phyloP scores from a whole-genome alignment of 1,139 yeast genomes.

The Meyerozyma guilliermondii region DNA sequence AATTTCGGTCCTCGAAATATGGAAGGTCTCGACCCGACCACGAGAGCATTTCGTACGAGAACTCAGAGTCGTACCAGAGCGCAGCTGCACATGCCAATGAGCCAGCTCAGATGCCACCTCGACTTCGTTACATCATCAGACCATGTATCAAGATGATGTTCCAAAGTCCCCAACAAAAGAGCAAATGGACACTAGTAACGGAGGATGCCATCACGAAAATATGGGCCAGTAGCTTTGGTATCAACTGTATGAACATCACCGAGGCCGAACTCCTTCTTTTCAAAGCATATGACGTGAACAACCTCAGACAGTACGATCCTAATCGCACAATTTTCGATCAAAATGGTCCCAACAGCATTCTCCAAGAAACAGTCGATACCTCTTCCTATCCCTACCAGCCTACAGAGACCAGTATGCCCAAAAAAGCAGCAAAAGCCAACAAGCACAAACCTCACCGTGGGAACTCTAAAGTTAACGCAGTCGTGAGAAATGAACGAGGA shows the following conservation, averaged over 20 bases:
- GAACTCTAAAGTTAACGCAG: constrained; percentile 11
- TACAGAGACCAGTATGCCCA: not conserved
- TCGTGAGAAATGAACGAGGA: constrained; percentile 18
- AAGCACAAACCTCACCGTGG: constrained; percentile 13
- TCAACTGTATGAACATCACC: constrained; percentile 46
- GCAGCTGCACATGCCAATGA: constrained; percentile 25
- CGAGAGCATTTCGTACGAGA: constrained; percentile 32
- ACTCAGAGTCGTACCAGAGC: constrained; percentile 22
- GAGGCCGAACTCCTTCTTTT: constrained; percentile 47
- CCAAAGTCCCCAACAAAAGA: constrained; percentile 36
- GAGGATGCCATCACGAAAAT: constrained; percentile 49
- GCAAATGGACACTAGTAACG: constrained; percentile 46
- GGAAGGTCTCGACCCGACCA: constrained; percentile 6
- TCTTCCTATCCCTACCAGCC: constrained; percentile 24
- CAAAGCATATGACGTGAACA: constrained; percentile 33
- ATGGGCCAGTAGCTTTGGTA: constrained; percentile 54
- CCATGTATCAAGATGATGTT: constrained; percentile 35
- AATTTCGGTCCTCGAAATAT: constrained; percentile 15
- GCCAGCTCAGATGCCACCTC: constrained; percentile 44
- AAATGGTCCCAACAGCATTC: constrained; percentile 18
- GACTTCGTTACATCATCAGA: constrained; percentile 45
- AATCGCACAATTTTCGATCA: constrained; percentile 23
- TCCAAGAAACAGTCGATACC: constrained; percentile 37
- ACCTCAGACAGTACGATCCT: constrained; percentile 21
- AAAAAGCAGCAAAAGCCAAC: constrained; percentile 7